Base-by-base conservation (phyloP, 768 basidiomycete species). In the Termitomyces sp. region DNA sequence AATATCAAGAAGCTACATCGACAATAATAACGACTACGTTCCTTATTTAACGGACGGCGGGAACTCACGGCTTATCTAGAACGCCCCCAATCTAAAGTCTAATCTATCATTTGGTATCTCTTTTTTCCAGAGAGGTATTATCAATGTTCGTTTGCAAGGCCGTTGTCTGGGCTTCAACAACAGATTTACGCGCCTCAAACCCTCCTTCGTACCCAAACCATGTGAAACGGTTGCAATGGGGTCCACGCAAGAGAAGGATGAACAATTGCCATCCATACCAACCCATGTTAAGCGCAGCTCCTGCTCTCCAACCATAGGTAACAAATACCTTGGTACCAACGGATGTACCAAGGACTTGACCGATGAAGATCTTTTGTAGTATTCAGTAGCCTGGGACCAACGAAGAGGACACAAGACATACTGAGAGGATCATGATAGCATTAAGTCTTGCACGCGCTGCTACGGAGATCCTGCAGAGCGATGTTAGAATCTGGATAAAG, bases 281-380 rank as follows among this genome's bases (percentile, higher is more conserved):
- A 0, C 77, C 88, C 55, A 92, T 67, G 42, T 80, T 81, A 15
- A 90, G 73, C 33, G 75, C 77, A 0, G 88, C 85, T 3, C 81
- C 81, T 0, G 87, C 77, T 34, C 83, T 77, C 89, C 89, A 92
- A 12, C 92, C 92, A 61, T 81, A 73, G 13, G 73, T 63, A 34
- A 86, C 78, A 70, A 90, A 94, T 3, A 93, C 79, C 36, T 80
- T 69, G 0, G 89, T 87, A 39, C 90, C 86, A 0, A 86, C 85
- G 0, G 87, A 78, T 1, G 90, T 92, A 20, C 92, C 92, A 70
- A 88, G 84, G 7, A 92, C 87, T 73, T 93, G 90, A 0, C 92
- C 92, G 31, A 89, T 77, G 69, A 91, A 90, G 33, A 88, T 71
- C 80, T 81, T 52, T 10, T 13, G 15, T 34, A 9, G 8, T 46